Percentiles rank a stretch among this genome's conserved stretches.
phyloP scores from a whole-genome alignment of 2,329 filamentous ascomycete genomes.

The Colletotrichum spaethianum region DNA sequence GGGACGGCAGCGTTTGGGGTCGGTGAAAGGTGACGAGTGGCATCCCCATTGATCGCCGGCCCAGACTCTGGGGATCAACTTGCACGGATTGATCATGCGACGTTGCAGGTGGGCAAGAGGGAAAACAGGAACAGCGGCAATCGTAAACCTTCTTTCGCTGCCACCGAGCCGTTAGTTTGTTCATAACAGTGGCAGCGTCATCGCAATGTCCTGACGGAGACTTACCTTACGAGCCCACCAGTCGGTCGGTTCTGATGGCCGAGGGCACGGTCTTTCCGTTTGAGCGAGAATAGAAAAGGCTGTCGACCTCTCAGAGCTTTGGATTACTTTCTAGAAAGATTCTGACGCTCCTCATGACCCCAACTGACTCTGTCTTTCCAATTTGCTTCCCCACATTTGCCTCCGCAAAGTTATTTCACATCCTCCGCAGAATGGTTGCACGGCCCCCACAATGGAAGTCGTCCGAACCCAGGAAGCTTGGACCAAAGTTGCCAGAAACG shows the following conservation, averaged over 20 bases:
- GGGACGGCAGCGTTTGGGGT: background rate
- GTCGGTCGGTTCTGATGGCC: background rate
- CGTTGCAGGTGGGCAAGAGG: background rate
- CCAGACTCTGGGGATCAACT: background rate
- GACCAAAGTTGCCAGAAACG: constrained; percentile 3
- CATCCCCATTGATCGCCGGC: background rate
- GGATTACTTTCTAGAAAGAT: background rate
- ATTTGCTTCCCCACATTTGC: constrained; percentile 23
- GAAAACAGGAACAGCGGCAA: background rate
- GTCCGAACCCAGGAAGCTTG: constrained; percentile 21
- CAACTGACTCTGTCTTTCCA: constrained; percentile 17
- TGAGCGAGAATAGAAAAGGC: constrained; percentile 11
- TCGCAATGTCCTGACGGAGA: background rate
- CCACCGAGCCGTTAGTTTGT: background rate
- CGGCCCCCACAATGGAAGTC: constrained; percentile 16
- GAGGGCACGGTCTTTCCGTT: background rate
- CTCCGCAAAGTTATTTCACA: constrained; percentile 35
- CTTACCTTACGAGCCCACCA: background rate
- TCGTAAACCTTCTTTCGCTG: background rate
- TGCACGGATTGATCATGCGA: too few species aligned
- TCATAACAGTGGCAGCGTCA: background rate
- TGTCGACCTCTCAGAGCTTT: background rate
- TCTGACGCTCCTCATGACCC: constrained; percentile 13
- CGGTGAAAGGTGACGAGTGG: background rate
- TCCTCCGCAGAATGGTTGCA: constrained; percentile 28